phyloP scores from a whole-genome alignment of 139 green algal genomes.

The Yamagishiella unicocca region DNA sequence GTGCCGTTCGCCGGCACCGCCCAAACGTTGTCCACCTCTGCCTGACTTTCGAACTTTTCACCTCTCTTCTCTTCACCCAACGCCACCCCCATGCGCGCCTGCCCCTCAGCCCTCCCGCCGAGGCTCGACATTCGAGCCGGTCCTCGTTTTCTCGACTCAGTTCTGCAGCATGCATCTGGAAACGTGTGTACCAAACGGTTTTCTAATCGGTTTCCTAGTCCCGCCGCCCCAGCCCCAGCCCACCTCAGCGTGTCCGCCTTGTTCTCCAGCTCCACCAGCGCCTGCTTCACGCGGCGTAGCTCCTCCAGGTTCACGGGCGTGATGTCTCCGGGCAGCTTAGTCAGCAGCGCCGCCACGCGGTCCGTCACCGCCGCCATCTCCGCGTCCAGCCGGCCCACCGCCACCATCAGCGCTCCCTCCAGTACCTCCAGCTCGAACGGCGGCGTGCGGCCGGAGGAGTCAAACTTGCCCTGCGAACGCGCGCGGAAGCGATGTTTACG shows the following conservation, averaged over 20 bases:
- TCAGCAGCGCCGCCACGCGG: constrained; percentile 78
- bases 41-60: too few species aligned
- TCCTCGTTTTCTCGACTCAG: too few species aligned
- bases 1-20: too few species aligned
- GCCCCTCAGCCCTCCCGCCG: too few species aligned
- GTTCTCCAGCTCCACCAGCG: constrained; percentile 90
- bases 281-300: constrained; percentile 89
- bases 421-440: constrained; percentile 97
- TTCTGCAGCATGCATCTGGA: too few species aligned
- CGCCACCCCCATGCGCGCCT: too few species aligned
- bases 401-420: constrained; percentile 91
- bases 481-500: too few species aligned
- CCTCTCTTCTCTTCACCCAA: too few species aligned
- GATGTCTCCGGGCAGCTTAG: constrained; percentile 88
- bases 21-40: too few species aligned
- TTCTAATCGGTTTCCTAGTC: too few species aligned
- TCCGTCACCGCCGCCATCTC: constrained; percentile 81
- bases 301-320: constrained; percentile 95
- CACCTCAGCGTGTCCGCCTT: constrained; percentile 80
- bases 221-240: neutral
- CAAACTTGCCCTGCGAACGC: constrained; percentile 15
- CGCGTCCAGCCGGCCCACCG: constrained; percentile 84
- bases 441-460: constrained; percentile 44
- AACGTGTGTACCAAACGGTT: too few species aligned
- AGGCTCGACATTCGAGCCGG: too few species aligned